Evolutionary conservation across 192 early-diverging fungal species (phyloP), one percentile per base, ranked within the genome.

Genomic region (Rhizophagus sp.): DNA sequence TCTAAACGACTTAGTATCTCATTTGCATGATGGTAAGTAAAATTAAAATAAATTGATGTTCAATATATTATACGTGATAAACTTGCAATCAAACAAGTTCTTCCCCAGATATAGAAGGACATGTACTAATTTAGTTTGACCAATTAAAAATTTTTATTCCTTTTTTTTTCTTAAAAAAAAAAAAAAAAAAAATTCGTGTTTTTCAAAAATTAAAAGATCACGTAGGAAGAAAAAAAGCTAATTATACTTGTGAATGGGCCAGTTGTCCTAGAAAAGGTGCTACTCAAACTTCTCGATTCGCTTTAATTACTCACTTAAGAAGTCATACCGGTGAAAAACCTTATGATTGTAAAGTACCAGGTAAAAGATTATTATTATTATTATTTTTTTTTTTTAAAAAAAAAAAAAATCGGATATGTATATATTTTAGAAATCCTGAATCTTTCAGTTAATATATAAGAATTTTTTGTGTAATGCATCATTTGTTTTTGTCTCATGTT

Each of bases 261-360:
- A 84, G 83, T 76, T 90, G 89, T 79, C 68, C 85, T 41, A 81
- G 88, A 67, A 83, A 83, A 70, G 84, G 86, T 4, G 84, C 84
- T 19, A 87, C 86, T 64, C 86, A 86, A 73, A 86, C 86, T 39
- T 88, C 86, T 57, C 83, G 89, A 22, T 90, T 89, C 82, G 88
- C 89, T 11, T 79, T 90, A n/a, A 87, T 90, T 47, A 86, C 87
- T 57, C 89, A 90, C 65, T 81, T 90, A 78, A 79, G 89, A 50
- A 90, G 86, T 64, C 89, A 90, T 72, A 90, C 89, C 3, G 87
- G 87, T 7, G 88, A 90, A 71, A 90, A 90, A 50, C 89, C 89
- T 1, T 90, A 86, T 76, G 87, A 87, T 64, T 90, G 89, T 47
- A 81, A 82, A 62, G 81, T 82, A 17, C 81, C 80, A 76, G 83